Base-by-base conservation (phyloP, 768 basidiomycete species). In the Lyophyllum shimeji region DNA sequence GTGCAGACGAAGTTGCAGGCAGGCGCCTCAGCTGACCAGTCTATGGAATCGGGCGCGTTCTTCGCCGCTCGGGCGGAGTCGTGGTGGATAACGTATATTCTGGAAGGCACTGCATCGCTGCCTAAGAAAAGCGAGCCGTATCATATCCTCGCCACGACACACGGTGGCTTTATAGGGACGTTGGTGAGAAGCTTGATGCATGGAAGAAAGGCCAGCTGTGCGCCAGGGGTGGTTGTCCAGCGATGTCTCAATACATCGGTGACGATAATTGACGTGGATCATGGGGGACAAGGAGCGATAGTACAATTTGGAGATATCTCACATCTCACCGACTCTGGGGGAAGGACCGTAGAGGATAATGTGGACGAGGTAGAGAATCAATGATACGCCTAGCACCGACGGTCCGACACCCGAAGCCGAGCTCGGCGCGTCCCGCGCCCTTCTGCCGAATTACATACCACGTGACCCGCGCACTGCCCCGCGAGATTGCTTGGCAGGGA, bases 61-160 rank as follows among this genome's bases (percentile, higher is more conserved):
- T 81, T 90, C 63, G 52, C 61, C 3, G 66, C 72, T 46, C 81
- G 90, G n/a, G 76, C 77, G 17, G 56, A 78, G 37, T 54, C 63
- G 2, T 93, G 90, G 89, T 92, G 90, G 83, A 71, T 80, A 42
- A 65, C 65, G 52, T 68, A 69, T 25, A 71, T 89, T 49, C 52
- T 75, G 23, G 61, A 71, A 12, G 59, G 58, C 17, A 59, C 66
- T 3, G 58, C 63, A 17, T 59, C 62, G 48, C 54, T 68, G 50
- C 59, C 67, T 33, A 53, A 58, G 42, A 59, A 50, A 21, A 67
- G 56, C 46, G 59, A 62, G 18, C 67, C 77, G 33, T 65, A 68
- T 50, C 69, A 77, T 55, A 73, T 89, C 44, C 75, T 93, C 27
- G 78, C 85, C 12, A 80, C 83, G 56, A 81, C 84, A 40, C 90